Percentiles rank a stretch among this genome's conserved stretches.
Conservation (phyloP, 2,329 filamentous ascomycete species). For the Pestalotiopsis sp. region DNA sequence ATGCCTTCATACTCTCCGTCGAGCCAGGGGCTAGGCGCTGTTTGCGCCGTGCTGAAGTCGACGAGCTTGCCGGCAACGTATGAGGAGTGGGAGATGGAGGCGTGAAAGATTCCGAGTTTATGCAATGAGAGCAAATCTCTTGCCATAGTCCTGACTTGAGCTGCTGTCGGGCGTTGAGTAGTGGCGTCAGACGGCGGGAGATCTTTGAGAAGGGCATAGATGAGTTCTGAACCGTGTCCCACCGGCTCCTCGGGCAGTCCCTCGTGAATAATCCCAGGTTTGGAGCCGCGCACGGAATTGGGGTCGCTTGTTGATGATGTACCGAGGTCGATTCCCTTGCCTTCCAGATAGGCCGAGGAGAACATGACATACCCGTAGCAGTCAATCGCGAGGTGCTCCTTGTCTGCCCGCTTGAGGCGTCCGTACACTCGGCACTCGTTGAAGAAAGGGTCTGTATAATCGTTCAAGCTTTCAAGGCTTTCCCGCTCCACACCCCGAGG, state of each 20-base stretch:
- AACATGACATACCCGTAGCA: slow-evolving; percentile 8
- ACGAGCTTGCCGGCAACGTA: background rate
- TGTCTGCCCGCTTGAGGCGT: background rate
- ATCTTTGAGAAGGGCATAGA: slow-evolving; percentile 4
- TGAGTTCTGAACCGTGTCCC: background rate
- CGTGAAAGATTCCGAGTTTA: background rate
- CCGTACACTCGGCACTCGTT: slow-evolving; percentile 9
- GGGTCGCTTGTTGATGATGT: background rate
- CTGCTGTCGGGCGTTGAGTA: background rate
- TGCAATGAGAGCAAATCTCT: background rate
- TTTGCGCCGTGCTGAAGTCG: background rate
- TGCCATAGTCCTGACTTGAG: background rate
- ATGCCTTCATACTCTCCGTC: background rate
- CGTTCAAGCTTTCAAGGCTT: background rate
- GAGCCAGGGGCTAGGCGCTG: background rate
- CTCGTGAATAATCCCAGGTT: background rate
- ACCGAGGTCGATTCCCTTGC: background rate
- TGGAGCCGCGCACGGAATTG: background rate
- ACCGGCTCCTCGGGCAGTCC: background rate
- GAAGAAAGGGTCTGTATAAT: slow-evolving; percentile 1
- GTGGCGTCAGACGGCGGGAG: background rate
- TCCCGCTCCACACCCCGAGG: background rate
- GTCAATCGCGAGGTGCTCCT: background rate
- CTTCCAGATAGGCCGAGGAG: background rate
- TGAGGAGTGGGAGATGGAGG: background rate